Base-by-base conservation (phyloP, 2,329 filamentous ascomycete genomes). In the Diatrype stigma region DNA sequence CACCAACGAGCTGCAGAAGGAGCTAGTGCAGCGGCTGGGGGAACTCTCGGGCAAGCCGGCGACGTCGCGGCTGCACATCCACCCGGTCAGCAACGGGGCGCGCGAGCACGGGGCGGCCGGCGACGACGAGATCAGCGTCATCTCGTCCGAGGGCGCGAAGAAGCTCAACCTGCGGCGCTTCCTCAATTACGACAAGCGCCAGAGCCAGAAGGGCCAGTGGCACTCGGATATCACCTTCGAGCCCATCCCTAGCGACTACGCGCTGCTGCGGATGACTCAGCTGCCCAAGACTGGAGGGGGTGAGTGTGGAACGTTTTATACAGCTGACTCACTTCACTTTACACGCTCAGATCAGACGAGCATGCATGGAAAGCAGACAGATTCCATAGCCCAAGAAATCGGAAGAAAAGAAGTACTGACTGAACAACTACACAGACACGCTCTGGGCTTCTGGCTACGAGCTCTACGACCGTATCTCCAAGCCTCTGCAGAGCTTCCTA, bases 71-170 rank as follows among this genome's bases (percentile, higher is more conserved):
- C 68, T 85, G 10, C 82, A 86, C 60, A 81, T 85, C 42, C 82
- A 85, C 57, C 82, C 82, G 0, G 64, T 85, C 26, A 72, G 68
- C 67, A 81, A 80, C 66, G 73, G 77, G 3, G 70, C 70, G 5
- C 73, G 75, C 8, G 78, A 82, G 51, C 66, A 78, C 21, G 81
- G 80, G 28, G 76, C 72, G 30, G 76, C 72, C 30, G 68, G 69
- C 8, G 84, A 87, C 57, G 70, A 79, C 37, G 74, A 86, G 63
- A 83, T 88, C 61, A 85, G 78, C 67, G 77, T 80, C 51, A 87
- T 87, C 60, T 81, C 77, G 38, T 85, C 82, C 0, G 72, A 75
- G 28, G 73, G 80, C 55, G 69, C 70, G 34, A 79, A 79, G 60
- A 77, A 77, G 61, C 69, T 76, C 28, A 80, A 80, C 65, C 66